phyloP scores from a whole-genome alignment of 2,329 filamentous ascomycete genomes.

The Ophiocordyceps camponoti-saundersi region DNA sequence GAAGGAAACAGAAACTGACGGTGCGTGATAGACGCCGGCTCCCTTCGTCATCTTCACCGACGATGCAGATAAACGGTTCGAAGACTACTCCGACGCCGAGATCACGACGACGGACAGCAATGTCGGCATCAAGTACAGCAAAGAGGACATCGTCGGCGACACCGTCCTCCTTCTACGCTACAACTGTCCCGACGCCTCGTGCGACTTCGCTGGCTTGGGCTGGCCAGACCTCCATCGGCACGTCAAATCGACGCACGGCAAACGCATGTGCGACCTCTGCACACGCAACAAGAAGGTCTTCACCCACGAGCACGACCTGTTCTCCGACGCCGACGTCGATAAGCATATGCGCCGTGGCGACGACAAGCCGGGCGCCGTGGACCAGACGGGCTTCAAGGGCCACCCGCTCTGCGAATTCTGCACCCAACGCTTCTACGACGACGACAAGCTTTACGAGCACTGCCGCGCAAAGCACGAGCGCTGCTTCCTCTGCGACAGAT shows the following conservation, averaged over 20 bases:
- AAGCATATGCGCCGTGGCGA: slow-evolving; percentile 85
- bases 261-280: slow-evolving; percentile 84
- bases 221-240: slow-evolving; percentile 49
- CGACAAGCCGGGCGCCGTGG: slow-evolving; percentile 71
- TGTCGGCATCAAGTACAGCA: slow-evolving; percentile 82
- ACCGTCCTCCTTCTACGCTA: slow-evolving; percentile 77
- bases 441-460: slow-evolving; percentile 86
- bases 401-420: slow-evolving; percentile 94
- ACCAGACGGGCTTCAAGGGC: slow-evolving; percentile 92
- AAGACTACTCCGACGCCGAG: slow-evolving; percentile 61
- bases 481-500: slow-evolving; percentile 82
- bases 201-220: slow-evolving; percentile 60
- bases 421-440: slow-evolving; percentile 80
- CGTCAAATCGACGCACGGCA: slow-evolving; percentile 66
- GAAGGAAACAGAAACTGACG: neutral
- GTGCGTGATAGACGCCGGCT: slow-evolving; percentile 36
- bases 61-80: slow-evolving; percentile 61
- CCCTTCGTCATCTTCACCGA: slow-evolving; percentile 86
- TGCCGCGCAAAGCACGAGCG: slow-evolving; percentile 88
- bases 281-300: slow-evolving; percentile 94
- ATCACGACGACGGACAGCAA: slow-evolving; percentile 68
- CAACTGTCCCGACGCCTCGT: slow-evolving; percentile 78
- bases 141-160: slow-evolving; percentile 77
- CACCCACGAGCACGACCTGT: slow-evolving; percentile 92
- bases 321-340: slow-evolving; percentile 62